A percentile compares a stretch with the other conserved stretches of the same genome.
Conservation (phyloP, 2,329 filamentous ascomycete genomes). For the Tolypocladium capitatum region DNA sequence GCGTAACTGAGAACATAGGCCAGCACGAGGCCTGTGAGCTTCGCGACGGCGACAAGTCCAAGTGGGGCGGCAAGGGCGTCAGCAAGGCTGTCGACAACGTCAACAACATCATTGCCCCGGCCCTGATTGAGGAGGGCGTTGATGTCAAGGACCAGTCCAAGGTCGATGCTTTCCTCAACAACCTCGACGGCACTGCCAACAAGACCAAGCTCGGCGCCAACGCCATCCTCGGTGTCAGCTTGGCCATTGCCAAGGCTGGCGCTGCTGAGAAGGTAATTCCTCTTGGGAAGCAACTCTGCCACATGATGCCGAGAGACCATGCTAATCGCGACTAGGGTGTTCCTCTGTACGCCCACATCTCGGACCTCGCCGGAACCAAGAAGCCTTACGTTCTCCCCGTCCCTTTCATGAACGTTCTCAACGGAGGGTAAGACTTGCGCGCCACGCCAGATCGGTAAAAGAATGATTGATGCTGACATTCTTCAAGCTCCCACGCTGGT, state of each 20-base stretch:
- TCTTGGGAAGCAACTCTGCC: not conserved
- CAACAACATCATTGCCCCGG: slow-evolving; percentile 67
- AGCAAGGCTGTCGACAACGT: slow-evolving; percentile 77
- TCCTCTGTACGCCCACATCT: slow-evolving; percentile 78
- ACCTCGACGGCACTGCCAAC: slow-evolving; percentile 73
- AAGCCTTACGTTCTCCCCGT: slow-evolving; percentile 84
- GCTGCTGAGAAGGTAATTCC: slow-evolving; percentile 63
- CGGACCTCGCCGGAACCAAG: slow-evolving; percentile 78
- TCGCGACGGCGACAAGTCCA: slow-evolving; percentile 76
- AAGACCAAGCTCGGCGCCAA: slow-evolving; percentile 84
- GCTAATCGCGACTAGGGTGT: slow-evolving; percentile 38
- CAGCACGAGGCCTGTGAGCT: slow-evolving; percentile 87
- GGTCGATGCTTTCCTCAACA: slow-evolving; percentile 73
- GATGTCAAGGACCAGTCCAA: slow-evolving; percentile 80
- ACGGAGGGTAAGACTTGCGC: slow-evolving; percentile 43
- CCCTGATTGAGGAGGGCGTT: slow-evolving; percentile 67
- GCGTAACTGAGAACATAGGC: slow-evolving; percentile 36
- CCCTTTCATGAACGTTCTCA: slow-evolving; percentile 89
- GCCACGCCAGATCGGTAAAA: not conserved
- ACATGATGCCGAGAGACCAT: not conserved
- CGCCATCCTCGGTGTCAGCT: slow-evolving; percentile 72
- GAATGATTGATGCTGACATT: slow-evolving; percentile 6
- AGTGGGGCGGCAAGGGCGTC: slow-evolving; percentile 82
- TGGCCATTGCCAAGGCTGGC: slow-evolving; percentile 79
- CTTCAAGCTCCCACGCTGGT: slow-evolving; percentile 74